phyloP scores from a whole-genome alignment of 805 yeast species.

The Cyberlindnera japonica region DNA sequence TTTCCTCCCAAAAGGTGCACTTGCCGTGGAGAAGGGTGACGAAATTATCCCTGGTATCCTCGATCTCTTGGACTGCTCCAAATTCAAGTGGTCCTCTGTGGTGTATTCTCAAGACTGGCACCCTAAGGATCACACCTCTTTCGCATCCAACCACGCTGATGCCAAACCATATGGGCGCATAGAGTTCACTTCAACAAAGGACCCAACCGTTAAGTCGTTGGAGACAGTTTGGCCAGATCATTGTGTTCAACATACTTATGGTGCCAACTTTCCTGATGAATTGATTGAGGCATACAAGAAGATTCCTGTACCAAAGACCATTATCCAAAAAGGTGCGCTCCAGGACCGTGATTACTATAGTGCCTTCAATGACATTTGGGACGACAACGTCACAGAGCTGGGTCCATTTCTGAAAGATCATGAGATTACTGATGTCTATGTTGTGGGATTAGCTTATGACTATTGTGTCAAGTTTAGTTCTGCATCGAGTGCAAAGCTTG shows the following conservation, averaged over 20 bases:
- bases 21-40: conserved; percentile 70
- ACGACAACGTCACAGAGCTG: conserved; percentile 64
- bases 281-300: conserved; percentile 35
- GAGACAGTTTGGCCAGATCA: conserved; percentile 88
- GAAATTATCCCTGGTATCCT: conserved; percentile 50
- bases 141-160: conserved; percentile 63
- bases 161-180: conserved; percentile 47
- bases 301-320: conserved; percentile 35
- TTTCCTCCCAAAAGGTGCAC: conserved; percentile 78
- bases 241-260: conserved; percentile 70
- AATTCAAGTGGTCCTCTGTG: conserved; percentile 55
- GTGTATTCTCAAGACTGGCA: conserved; percentile 90
- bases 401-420: conserved; percentile 41
- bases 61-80: conserved; percentile 37
- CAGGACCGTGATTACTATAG: conserved; percentile 82
- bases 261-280: conserved; percentile 57
- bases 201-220: conserved; percentile 26
- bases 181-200: conserved; percentile 48
- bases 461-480: conserved; percentile 82
- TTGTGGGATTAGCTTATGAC: conserved; percentile 85
- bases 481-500: conserved; percentile 56
- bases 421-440: conserved; percentile 55
- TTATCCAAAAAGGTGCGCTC: conserved; percentile 69
- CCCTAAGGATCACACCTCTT: conserved; percentile 72
- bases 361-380: conserved; percentile 81